A percentile compares a stretch with the other conserved stretches of the same genome.
phyloP scores from a whole-genome alignment of 495 filamentous ascomycete species.

The Neurospora hispaniola region DNA sequence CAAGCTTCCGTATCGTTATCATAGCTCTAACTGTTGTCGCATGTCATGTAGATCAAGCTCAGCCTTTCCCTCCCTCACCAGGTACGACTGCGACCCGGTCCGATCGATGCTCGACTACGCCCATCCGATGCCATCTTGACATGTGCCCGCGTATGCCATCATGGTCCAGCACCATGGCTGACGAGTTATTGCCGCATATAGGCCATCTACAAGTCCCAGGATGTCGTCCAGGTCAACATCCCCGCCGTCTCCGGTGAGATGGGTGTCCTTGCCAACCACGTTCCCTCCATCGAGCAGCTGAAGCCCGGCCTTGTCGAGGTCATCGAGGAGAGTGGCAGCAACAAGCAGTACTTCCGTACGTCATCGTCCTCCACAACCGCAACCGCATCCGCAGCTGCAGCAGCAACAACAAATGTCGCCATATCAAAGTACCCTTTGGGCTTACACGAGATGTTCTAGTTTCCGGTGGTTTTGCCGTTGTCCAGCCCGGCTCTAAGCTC shows the following conservation, averaged over 20 bases:
- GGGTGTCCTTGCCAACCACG: slow-evolving; percentile 98
- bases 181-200: slow-evolving; percentile 39
- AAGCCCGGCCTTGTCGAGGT: slow-evolving; percentile 93
- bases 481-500: slow-evolving; percentile 87
- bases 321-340: slow-evolving; percentile 80
- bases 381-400: background rate
- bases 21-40: slow-evolving; percentile 9
- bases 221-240: slow-evolving; percentile 92
- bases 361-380: slow-evolving; percentile 8
- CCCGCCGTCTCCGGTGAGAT: slow-evolving; percentile 97
- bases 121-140: background rate
- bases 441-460: slow-evolving; percentile 41
- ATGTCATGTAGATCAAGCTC: slow-evolving; percentile 74
- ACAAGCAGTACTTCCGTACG: slow-evolving; percentile 98
- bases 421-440: slow-evolving; percentile 9
- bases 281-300: slow-evolving; percentile 97
- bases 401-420: background rate
- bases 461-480: slow-evolving; percentile 91
- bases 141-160: background rate
- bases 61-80: slow-evolving; percentile 95
- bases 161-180: slow-evolving; percentile 8
- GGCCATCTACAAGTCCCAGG: slow-evolving; percentile 51
- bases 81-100: slow-evolving; percentile 47
- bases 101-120: background rate
- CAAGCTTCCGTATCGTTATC: slow-evolving; percentile 8